Conservation (phyloP, 441 rosid species). For the Manihot esculenta region DNA sequence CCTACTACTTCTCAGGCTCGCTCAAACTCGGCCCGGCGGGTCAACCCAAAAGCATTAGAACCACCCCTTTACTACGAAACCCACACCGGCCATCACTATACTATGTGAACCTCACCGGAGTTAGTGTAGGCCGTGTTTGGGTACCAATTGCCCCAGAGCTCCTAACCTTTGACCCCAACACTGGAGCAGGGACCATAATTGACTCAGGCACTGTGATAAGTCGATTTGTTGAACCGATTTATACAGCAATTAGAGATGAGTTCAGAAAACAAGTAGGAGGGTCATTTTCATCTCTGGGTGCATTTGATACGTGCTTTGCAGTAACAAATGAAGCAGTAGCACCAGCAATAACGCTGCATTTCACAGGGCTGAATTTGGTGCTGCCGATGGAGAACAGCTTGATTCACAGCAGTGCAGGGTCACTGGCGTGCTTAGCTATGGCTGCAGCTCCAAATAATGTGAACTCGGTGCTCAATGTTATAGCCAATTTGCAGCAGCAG, state of each 20-base stretch:
- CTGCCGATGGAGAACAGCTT: slow-evolving; percentile 83
- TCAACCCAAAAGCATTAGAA: slow-evolving; percentile 60
- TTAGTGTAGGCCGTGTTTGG: slow-evolving; percentile 57
- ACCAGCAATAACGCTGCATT: slow-evolving; percentile 58
- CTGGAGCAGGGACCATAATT: slow-evolving; percentile 79
- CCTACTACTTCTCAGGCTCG: slow-evolving; percentile 81
- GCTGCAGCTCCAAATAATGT: slow-evolving; percentile 65
- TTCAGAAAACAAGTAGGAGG: slow-evolving; percentile 66
- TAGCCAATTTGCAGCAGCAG: slow-evolving; percentile 92
- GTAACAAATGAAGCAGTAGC: slow-evolving; percentile 39
- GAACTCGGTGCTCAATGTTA: slow-evolving; percentile 71
- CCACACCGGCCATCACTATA: slow-evolving; percentile 83
- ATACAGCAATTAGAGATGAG: slow-evolving; percentile 63
- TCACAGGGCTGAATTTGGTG: slow-evolving; percentile 51
- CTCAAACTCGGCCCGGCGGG: slow-evolving; percentile 68
- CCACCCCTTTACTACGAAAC: slow-evolving; percentile 63
- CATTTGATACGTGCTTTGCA: slow-evolving; percentile 82
- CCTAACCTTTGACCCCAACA: slow-evolving; percentile 50
- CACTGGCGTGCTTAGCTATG: slow-evolving; percentile 75
- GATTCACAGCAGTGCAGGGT: slow-evolving; percentile 75
- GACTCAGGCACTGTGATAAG: slow-evolving; percentile 88
- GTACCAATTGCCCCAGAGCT: slow-evolving; percentile 45
- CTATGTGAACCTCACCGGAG: slow-evolving; percentile 74
- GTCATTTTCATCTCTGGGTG: slow-evolving; percentile 69
- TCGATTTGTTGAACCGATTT: slow-evolving; percentile 59